Percentiles rank a stretch among this genome's conserved stretches.
These are phyloP conservation scores for Atractiella rhizophila DNA, from an alignment of 768 basidiomycete genomes.

Conservation along the genomic window DNA sequence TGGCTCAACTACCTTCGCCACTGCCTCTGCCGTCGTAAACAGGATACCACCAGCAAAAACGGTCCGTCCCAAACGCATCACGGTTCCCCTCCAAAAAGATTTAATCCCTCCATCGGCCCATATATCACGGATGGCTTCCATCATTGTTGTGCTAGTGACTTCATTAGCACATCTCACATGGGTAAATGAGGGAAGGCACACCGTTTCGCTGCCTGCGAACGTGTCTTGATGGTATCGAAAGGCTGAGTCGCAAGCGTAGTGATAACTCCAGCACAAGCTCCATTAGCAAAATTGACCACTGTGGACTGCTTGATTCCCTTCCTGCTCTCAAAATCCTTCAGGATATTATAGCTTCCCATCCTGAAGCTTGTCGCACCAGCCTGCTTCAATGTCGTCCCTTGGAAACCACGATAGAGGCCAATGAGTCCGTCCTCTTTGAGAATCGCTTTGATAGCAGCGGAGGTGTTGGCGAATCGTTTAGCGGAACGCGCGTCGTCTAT, in stretches of 20 bases:
- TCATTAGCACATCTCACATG: no score
- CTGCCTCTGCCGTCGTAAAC: constrained; percentile 4
- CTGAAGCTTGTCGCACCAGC: constrained; percentile 3
- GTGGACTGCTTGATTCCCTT: constrained; percentile 2
- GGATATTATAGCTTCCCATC: constrained; percentile 6
- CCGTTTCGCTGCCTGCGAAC: constrained; percentile 1
- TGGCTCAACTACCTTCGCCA: constrained; percentile 4
- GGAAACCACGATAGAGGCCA: constrained; percentile 4
- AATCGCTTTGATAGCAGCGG: constrained; percentile 1
- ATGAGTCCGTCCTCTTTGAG: constrained; percentile 3
- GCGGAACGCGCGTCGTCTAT: constrained; percentile 5
- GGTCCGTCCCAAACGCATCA: constrained; percentile 4
- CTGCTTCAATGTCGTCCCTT: constrained; percentile 4
- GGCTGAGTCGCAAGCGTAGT: constrained; percentile 5
- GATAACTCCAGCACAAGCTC: constrained; percentile 2
- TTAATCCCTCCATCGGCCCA: constrained; percentile 3
- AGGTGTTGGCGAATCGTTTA: not conserved
- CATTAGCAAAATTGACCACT: constrained; percentile 4
- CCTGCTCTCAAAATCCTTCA: constrained; percentile 3
- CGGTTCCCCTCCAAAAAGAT: constrained; percentile 4
- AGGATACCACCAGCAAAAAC: constrained; percentile 3
- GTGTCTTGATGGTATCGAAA: constrained; percentile 3
- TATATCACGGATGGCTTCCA: constrained; percentile 1
- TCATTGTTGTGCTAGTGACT: no score
- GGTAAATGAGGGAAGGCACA: no score